phyloP scores from a whole-genome alignment of 768 basidiomycete genomes.

The Pleurotus sapidus region DNA sequence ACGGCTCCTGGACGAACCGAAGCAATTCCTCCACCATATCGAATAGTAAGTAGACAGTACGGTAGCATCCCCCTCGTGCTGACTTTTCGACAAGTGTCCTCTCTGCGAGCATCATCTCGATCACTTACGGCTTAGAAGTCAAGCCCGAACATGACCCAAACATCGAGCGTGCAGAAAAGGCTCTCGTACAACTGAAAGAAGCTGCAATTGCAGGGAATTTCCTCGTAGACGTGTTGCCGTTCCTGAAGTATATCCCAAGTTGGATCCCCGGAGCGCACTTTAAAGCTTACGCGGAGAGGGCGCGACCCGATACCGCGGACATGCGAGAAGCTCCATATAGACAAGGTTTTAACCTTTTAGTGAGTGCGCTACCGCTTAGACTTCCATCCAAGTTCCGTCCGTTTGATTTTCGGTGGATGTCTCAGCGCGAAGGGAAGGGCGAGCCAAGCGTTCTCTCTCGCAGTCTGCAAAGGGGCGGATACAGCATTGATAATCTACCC shows the following conservation, averaged over 20 bases:
- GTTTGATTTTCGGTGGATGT: not conserved
- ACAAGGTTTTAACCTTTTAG: not conserved
- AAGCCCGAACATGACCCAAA: not conserved
- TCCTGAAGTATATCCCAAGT: constrained; percentile 19
- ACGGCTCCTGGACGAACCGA: constrained; percentile 17
- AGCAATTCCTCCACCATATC: constrained; percentile 16
- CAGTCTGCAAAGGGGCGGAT: too few relatives aligned
- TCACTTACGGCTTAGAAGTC: constrained; percentile 22
- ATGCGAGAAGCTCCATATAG: not conserved
- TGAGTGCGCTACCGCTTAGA: not conserved
- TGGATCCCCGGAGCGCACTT: constrained; percentile 37
- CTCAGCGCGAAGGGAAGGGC: constrained; percentile 6
- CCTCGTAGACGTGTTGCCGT: constrained; percentile 29
- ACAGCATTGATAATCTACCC: too few relatives aligned
- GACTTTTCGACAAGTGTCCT: too few relatives aligned
- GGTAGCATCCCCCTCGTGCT: not conserved
- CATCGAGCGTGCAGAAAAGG: not conserved
- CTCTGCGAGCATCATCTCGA: constrained; percentile 14
- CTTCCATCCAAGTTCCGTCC: constrained; percentile 14
- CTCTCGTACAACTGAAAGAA: constrained; percentile 21
- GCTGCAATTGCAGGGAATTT: constrained; percentile 28
- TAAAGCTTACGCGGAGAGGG: constrained; percentile 23
- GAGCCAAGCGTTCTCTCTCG: too few relatives aligned
- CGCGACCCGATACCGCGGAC: not conserved
- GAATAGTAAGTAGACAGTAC: too few relatives aligned